phyloP scores from a whole-genome alignment of 768 basidiomycete genomes.

The Termitomyces sp. region DNA sequence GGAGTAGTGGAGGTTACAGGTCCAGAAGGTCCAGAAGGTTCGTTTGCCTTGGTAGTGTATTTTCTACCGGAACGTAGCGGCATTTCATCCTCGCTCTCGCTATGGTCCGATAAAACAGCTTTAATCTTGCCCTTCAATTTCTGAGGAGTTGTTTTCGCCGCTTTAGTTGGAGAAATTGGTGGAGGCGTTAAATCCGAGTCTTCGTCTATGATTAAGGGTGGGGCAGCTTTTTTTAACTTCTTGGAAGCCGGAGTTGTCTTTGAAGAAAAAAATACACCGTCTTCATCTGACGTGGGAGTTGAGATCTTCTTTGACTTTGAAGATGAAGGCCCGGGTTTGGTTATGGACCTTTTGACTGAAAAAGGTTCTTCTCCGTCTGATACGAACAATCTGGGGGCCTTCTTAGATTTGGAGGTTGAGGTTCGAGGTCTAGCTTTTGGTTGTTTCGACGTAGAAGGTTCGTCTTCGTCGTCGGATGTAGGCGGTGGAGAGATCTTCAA shows the following conservation, averaged over 20 bases:
- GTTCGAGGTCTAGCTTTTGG: not conserved
- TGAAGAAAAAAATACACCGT: not conserved
- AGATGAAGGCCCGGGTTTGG: not conserved
- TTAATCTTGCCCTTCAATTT: not conserved
- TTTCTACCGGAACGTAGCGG: not conserved
- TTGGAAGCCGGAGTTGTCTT: not conserved
- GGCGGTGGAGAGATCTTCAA: not conserved
- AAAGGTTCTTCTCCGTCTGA: slow-evolving; percentile 6
- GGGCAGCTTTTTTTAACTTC: not conserved
- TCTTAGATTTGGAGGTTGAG: not conserved
- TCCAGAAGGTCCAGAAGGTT: not conserved
- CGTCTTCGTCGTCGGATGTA: slow-evolving; percentile 9
- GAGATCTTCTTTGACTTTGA: not conserved
- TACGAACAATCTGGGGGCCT: not conserved
- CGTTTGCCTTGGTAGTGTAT: not conserved
- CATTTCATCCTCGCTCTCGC: slow-evolving; percentile 4
- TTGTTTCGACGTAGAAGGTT: not conserved
- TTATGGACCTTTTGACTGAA: not conserved
- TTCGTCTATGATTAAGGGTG: not conserved
- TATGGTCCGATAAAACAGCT: not conserved
- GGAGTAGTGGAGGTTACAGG: slow-evolving; percentile 11
- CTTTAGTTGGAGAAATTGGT: not conserved
- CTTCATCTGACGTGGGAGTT: not conserved
- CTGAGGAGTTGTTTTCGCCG: not conserved
- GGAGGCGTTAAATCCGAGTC: slow-evolving; percentile 1